Percentiles rank a stretch among this genome's conserved stretches.
These are phyloP conservation scores for Garcileccinum viscosum DNA, from an alignment of 1,284 basidiomycete species.

Conservation along the genomic window DNA sequence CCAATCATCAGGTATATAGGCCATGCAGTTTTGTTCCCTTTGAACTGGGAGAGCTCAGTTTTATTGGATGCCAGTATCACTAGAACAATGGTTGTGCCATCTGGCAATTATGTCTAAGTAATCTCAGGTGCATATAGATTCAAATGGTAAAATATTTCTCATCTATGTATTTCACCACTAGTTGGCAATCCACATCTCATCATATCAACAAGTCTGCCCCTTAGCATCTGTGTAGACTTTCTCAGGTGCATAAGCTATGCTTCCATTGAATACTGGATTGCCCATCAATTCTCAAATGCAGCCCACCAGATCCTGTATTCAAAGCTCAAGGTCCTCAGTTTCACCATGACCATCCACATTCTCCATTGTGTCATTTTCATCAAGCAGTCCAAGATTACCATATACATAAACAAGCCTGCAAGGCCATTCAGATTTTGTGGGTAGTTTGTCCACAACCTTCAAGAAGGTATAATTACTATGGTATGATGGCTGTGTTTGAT, in stretches of 20 bases:
- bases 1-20: too few species aligned
- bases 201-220: too few species aligned
- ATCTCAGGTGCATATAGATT: too few species aligned
- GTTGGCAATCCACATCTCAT: too few species aligned
- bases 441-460: conserved; percentile 27
- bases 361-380: neutral
- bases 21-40: too few species aligned
- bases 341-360: neutral
- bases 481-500: neutral
- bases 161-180: too few species aligned
- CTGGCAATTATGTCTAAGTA: too few species aligned
- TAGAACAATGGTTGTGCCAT: too few species aligned
- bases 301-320: neutral
- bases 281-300: neutral
- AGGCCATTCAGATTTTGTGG: conserved; percentile 28
- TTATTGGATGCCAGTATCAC: too few species aligned
- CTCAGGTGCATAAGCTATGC: neutral
- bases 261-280: neutral
- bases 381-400: neutral
- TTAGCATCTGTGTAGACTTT: neutral
- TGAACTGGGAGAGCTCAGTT: too few species aligned
- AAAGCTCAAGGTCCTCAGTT: neutral
- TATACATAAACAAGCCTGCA: neutral
- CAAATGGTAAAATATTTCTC: too few species aligned
- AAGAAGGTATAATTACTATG: conserved; percentile 25